Evolutionary conservation across 352 stramenopile genomes (phyloP).

Genomic region (Globisporangium spinosum): DNA sequence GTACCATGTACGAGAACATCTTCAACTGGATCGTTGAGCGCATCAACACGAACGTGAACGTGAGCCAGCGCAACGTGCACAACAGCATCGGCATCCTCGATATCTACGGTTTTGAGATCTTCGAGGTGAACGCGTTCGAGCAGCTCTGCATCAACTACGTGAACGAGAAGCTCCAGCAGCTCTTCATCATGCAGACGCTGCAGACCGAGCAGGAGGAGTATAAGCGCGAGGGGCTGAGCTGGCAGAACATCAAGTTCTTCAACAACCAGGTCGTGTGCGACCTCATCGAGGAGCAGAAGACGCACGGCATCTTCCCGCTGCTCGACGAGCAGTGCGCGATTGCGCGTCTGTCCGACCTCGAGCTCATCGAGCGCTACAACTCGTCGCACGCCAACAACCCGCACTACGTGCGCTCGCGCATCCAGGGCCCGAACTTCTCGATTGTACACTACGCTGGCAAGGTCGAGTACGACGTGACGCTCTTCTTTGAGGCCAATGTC

Average conservation of each 20-base stretch:
- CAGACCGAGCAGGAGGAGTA: slow-evolving; percentile 81
- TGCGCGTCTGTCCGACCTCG: slow-evolving; percentile 59
- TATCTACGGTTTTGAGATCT: slow-evolving; percentile 91
- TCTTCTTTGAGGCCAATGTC: slow-evolving; percentile 84
- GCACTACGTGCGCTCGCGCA: slow-evolving; percentile 72
- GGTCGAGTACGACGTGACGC: slow-evolving; percentile 82
- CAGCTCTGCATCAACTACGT: slow-evolving; percentile 91
- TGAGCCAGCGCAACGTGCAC: slow-evolving; percentile 50
- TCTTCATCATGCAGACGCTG: slow-evolving; percentile 86
- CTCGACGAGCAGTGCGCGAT: slow-evolving; percentile 81
- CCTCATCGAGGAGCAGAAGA: slow-evolving; percentile 83
- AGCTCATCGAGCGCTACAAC: slow-evolving; percentile 80
- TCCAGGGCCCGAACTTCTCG: slow-evolving; percentile 68
- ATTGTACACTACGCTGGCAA: slow-evolving; percentile 86
- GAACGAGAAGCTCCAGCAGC: slow-evolving; percentile 86
- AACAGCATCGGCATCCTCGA: slow-evolving; percentile 88
- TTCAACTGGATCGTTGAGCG: slow-evolving; percentile 87
- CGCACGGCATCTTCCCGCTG: slow-evolving; percentile 77
- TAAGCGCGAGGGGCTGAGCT: slow-evolving; percentile 64
- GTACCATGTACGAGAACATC: slow-evolving; percentile 87
- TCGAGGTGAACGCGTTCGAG: slow-evolving; percentile 89
- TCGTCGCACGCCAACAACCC: slow-evolving; percentile 61
- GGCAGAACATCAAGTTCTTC: slow-evolving; percentile 75
- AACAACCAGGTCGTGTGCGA: slow-evolving; percentile 90
- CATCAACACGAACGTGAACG: slow-evolving; percentile 83